phyloP scores from a whole-genome alignment of 2,329 filamentous ascomycete genomes.

The Knoxdaviesia capensis region DNA sequence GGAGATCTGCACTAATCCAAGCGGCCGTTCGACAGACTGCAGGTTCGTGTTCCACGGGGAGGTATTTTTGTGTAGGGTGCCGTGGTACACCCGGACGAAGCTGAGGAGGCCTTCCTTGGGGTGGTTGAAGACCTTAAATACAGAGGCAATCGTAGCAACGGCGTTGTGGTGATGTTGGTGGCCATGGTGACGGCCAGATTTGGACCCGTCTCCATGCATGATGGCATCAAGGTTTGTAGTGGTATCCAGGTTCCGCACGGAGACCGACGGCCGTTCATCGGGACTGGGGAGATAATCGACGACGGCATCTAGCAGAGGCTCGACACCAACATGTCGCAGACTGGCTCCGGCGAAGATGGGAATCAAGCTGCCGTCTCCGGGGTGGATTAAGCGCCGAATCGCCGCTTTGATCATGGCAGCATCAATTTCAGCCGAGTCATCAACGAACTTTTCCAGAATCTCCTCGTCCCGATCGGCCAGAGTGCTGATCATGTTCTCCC shows the following conservation, averaged over 20 bases:
- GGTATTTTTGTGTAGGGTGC: conserved; percentile 52
- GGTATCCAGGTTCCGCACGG: conserved; percentile 37
- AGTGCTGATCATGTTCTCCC: conserved; percentile 59
- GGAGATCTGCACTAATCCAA: conserved; percentile 73
- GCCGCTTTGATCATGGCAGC: conserved; percentile 47
- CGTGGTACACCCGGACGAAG: conserved; percentile 83
- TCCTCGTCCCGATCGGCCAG: conserved; percentile 76
- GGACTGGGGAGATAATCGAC: conserved; percentile 76
- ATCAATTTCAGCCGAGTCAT: conserved; percentile 55
- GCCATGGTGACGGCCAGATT: no score
- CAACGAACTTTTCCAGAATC: conserved; percentile 69
- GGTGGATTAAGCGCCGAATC: conserved; percentile 50
- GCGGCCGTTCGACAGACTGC: conserved; percentile 56
- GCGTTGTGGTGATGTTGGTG: no score
- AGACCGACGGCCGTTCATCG: conserved; percentile 56
- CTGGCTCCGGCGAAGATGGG: conserved; percentile 85
- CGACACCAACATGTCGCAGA: conserved; percentile 83
- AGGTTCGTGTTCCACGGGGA: conserved; percentile 77
- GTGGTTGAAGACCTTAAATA: conserved; percentile 94
- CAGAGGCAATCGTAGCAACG: conserved; percentile 31
- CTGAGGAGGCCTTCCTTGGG: conserved; percentile 69
- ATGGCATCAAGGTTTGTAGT: no score
- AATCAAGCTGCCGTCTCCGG: conserved; percentile 50
- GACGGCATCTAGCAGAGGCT: conserved; percentile 75
- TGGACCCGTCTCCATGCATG: conserved; percentile 2